Percentiles rank a stretch among this genome's conserved stretches.
Evolutionary conservation across 352 stramenopile genomes (phyloP).

Genomic region (Aphanomyces stellatus): DNA sequence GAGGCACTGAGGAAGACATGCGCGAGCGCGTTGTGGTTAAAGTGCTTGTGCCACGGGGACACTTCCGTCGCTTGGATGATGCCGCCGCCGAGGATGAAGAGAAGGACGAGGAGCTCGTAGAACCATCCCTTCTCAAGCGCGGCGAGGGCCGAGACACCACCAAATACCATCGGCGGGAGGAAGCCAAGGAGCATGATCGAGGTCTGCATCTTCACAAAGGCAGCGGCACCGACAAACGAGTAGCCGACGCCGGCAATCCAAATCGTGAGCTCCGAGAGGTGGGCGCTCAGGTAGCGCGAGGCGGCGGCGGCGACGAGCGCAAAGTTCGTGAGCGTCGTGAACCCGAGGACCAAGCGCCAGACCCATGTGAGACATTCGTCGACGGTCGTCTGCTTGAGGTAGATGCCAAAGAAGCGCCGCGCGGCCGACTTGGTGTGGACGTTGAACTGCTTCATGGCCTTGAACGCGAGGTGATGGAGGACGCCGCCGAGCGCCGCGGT

Average conservation of each 20-base stretch:
- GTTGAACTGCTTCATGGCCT: constrained; percentile 61
- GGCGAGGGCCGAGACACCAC: constrained; percentile 58
- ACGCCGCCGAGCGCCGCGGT: constrained; percentile 65
- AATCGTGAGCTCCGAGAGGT: constrained; percentile 75
- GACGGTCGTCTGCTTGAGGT: constrained; percentile 57
- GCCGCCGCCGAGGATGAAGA: constrained; percentile 63
- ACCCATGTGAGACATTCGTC: constrained; percentile 62
- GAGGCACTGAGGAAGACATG: constrained; percentile 78
- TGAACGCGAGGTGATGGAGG: constrained; percentile 74
- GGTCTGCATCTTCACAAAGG: constrained; percentile 74
- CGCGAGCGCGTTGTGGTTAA: constrained; percentile 85
- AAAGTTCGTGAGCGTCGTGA: constrained; percentile 81
- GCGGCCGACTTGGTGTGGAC: constrained; percentile 39
- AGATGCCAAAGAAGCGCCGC: constrained; percentile 53
- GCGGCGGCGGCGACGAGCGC: constrained; percentile 64
- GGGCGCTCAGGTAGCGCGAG: constrained; percentile 59
- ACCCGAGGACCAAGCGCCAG: constrained; percentile 75
- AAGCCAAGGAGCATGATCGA: constrained; percentile 78
- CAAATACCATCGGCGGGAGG: constrained; percentile 74
- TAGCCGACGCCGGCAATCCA: constrained; percentile 52
- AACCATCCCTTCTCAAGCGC: constrained; percentile 75
- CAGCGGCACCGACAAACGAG: constrained; percentile 61
- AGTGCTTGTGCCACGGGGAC: constrained; percentile 70
- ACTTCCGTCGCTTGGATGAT: constrained; percentile 76
- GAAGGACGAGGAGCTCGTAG: constrained; percentile 77